Evolutionary conservation across 768 basidiomycete species (phyloP).

Genomic region (Trametes meyenii): DNA sequence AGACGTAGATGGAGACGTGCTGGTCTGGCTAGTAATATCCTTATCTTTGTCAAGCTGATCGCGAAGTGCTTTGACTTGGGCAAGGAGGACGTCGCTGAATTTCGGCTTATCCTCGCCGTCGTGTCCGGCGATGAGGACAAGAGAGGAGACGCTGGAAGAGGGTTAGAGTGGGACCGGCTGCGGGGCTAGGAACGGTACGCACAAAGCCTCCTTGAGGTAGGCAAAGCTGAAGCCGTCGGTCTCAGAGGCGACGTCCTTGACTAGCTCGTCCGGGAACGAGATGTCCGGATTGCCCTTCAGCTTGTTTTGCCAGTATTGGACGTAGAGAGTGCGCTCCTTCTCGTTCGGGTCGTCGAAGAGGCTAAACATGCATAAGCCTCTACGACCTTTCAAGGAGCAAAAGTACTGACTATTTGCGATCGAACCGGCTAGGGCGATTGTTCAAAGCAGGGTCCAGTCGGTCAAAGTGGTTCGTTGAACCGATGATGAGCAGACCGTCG

Average conservation of each 20-base stretch:
- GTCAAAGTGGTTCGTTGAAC: constrained; percentile 85
- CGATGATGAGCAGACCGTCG: constrained; percentile 77
- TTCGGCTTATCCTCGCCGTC: constrained; percentile 47
- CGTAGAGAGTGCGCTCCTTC: constrained; percentile 68
- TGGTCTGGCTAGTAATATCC: background rate
- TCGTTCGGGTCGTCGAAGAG: constrained; percentile 71
- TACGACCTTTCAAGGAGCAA: background rate
- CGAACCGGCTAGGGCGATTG: constrained; percentile 80
- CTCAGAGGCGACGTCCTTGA: constrained; percentile 56
- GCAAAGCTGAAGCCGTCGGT: constrained; percentile 82
- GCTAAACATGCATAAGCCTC: constrained; percentile 37
- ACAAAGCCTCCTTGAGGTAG: constrained; percentile 91
- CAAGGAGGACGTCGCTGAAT: constrained; percentile 56
- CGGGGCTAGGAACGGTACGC: constrained; percentile 33
- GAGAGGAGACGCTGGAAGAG: constrained; percentile 61
- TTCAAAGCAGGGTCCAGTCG: constrained; percentile 77
- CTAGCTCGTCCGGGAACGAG: constrained; percentile 66
- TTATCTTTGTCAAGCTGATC: constrained; percentile 62
- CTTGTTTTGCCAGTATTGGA: constrained; percentile 81
- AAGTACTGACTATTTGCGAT: constrained; percentile 75
- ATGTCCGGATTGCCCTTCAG: constrained; percentile 63
- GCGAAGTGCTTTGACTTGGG: constrained; percentile 62
- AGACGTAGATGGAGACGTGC: background rate
- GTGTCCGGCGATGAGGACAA: constrained; percentile 65
- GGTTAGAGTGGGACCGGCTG: background rate